Evolutionary conservation across 768 basidiomycete species (phyloP), one percentile per base, ranked within the genome.

Genomic region (Cystoderma amianthinum): DNA sequence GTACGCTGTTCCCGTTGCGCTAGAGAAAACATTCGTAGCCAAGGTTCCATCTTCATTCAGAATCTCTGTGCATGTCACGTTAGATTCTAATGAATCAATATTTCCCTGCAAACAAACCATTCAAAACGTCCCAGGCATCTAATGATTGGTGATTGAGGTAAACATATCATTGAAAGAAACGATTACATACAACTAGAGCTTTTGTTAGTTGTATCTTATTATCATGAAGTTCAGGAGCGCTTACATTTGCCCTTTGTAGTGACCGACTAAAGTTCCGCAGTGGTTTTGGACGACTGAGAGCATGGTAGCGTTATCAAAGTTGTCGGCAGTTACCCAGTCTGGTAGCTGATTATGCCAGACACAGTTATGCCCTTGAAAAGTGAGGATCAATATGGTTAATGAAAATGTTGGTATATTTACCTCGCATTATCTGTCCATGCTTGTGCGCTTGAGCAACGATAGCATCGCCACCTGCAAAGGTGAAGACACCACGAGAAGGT

Each of bases 281-380:
- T 80, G 77, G 20, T 59, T 70, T 43, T 67, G 51, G 32, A 80
- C 57, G 41, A 76, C 69, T 28, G 60, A 62, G 9, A 62, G 60
- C 19, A 75, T 57, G 4, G 65, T 64, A 1, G 57, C 59, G 13
- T 65, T 65, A 42, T 65, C 62, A 51, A 71, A 74, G 35, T 54
- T 56, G 9, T 66, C 68, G 28, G 60, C 51, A 1, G 67, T 57
- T 2, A 77, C 72, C 73, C 73, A 76, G 55, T 52, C 58, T 6
- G 74, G 70, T 3, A 78, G 64, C 53, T 79, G 75, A 41, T 61
- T 70, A 52, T 77, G 58, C 72, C 72, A 74, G 22, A 73, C 69
- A 22, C 64, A 67, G 44, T 64, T 69, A 44, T 71, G 65, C 3
- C 70, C 62, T 63, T 19, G 18, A 17, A 7, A 7, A 36, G 34